Conservation (phyloP, 805 yeast species). For the Candida dendrica region DNA sequence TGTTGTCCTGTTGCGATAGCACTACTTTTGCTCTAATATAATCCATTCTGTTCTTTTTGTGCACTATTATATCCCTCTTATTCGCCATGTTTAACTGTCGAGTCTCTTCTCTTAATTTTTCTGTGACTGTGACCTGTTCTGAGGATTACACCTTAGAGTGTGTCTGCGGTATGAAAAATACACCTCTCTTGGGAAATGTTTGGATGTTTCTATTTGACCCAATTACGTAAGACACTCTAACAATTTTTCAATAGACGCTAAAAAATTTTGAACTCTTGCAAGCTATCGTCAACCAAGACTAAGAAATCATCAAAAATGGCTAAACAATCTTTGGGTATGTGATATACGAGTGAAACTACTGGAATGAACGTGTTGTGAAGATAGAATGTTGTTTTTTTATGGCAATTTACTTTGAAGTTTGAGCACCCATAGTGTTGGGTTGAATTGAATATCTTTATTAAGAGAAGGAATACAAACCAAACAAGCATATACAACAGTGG, state of each 20-base stretch:
- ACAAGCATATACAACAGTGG: too few species aligned
- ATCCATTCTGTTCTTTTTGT: too few species aligned
- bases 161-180: not conserved
- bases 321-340: slow-evolving; percentile 45
- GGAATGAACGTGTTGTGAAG: not conserved
- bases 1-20: too few species aligned
- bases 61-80: too few species aligned
- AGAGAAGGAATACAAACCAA: too few species aligned
- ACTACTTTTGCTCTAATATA: too few species aligned
- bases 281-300: slow-evolving; percentile 2
- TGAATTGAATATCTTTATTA: too few species aligned
- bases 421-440: too few species aligned
- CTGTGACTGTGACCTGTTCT: not conserved
- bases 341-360: not conserved
- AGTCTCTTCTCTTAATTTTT: not conserved
- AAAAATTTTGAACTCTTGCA: not conserved
- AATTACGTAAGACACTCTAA: not conserved
- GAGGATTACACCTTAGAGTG: not conserved
- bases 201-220: not conserved
- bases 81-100: too few species aligned
- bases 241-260: not conserved
- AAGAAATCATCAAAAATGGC: slow-evolving; percentile 30
- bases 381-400: too few species aligned
- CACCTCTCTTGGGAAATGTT: not conserved
- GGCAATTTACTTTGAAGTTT: too few species aligned